These are phyloP conservation scores for Athelia psychrophila DNA, from an alignment of 1,284 basidiomycete species.

Conservation along the genomic window DNA sequence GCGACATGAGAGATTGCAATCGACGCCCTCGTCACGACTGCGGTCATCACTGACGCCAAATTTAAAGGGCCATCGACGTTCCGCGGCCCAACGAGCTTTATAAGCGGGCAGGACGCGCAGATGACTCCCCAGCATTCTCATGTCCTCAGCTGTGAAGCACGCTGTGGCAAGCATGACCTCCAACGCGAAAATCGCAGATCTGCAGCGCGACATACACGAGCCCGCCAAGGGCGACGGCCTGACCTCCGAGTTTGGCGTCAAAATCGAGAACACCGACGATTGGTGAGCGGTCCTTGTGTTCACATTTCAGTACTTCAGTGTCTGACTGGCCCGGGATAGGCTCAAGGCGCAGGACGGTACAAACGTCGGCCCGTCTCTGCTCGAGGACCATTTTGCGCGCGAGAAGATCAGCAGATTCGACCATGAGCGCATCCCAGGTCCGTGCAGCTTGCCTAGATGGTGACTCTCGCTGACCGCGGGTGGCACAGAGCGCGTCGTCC, in stretches of 20 bases:
- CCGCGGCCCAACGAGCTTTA: too few species aligned
- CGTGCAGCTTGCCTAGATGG: slow-evolving; percentile 3
- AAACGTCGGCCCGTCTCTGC: slow-evolving; percentile 48
- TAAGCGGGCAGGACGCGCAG: too few species aligned
- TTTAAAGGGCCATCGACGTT: too few species aligned
- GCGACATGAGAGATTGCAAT: too few species aligned
- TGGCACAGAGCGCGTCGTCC: slow-evolving; percentile 39
- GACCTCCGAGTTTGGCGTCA: slow-evolving; percentile 65
- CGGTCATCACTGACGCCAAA: too few species aligned
- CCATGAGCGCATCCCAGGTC: slow-evolving; percentile 84
- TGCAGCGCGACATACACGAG: slow-evolving; percentile 41
- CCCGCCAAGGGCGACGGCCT: slow-evolving; percentile 34
- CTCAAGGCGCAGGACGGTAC: slow-evolving; percentile 45
- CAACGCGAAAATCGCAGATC: slow-evolving; percentile 25
- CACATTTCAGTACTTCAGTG: too few species aligned
- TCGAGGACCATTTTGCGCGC: slow-evolving; percentile 67
- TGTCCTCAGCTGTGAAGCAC: too few species aligned
- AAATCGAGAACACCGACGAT: slow-evolving; percentile 58
- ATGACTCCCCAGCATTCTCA: too few species aligned
- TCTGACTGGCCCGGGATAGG: slow-evolving; percentile 33
- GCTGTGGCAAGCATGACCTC: too few species aligned
- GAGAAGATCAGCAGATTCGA: slow-evolving; percentile 79
- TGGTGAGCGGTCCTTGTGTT: too few species aligned
- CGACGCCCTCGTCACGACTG: too few species aligned
- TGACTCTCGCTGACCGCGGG: neutral